These are phyloP conservation scores for Fusarium sp. DNA, from an alignment of 2,329 filamentous ascomycete genomes.

Conservation along the genomic window DNA sequence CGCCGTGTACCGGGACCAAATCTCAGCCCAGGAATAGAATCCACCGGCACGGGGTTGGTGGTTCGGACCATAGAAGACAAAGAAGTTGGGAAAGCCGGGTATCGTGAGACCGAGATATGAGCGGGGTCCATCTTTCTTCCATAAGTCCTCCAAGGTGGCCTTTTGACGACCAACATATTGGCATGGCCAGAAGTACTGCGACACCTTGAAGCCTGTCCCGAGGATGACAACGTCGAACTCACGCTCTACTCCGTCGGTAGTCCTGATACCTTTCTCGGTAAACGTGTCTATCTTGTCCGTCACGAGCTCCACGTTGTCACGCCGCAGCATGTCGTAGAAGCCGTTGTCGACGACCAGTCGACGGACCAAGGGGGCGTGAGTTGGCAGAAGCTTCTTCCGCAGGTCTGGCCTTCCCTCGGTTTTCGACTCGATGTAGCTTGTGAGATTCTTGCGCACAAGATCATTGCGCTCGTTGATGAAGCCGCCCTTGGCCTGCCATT, in stretches of 20 bases:
- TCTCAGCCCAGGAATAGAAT: conserved; percentile 20
- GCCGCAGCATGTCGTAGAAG: conserved; percentile 12
- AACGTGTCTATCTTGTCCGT: conserved; percentile 4
- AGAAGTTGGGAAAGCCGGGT: conserved; percentile 15
- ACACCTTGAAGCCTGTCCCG: conserved; percentile 19
- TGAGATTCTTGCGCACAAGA: conserved; percentile 3
- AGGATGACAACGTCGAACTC: conserved; percentile 3
- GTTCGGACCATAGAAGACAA: conserved; percentile 11
- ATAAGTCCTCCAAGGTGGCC: conserved; percentile 2
- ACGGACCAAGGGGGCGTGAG: conserved; percentile 7
- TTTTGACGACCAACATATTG: conserved; percentile 14
- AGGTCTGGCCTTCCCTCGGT: conserved; percentile 7
- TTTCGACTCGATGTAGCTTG: conserved; percentile 10
- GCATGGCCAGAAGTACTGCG: conserved; percentile 14
- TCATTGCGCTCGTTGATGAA: conserved; percentile 15
- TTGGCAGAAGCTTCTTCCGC: conserved; percentile 10
- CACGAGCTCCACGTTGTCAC: conserved; percentile 6
- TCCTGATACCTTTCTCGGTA: conserved; percentile 8
- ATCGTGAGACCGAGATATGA: conserved; percentile 8
- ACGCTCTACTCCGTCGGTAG: background rate
- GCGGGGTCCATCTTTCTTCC: conserved; percentile 12
- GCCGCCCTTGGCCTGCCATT: conserved; percentile 16
- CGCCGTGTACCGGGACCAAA: conserved; percentile 13
- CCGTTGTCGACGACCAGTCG: conserved; percentile 18
- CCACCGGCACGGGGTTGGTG: conserved; percentile 15